phyloP scores from a whole-genome alignment of 1,139 yeast species.

The Petasospora rhodanensis region DNA sequence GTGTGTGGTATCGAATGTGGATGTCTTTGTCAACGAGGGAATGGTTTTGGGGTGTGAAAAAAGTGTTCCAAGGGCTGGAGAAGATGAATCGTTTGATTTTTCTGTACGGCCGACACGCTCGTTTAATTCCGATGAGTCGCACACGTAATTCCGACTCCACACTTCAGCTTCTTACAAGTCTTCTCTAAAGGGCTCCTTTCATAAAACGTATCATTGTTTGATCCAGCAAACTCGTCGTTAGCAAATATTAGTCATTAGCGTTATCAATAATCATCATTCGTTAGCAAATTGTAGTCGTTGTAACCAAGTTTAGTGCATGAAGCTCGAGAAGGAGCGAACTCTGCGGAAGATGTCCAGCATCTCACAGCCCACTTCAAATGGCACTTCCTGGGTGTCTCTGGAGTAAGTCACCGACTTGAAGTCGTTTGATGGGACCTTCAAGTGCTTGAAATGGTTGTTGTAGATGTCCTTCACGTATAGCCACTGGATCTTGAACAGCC shows the following conservation, averaged over 20 bases:
- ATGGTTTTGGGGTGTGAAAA: no score
- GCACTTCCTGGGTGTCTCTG: conserved; percentile 55
- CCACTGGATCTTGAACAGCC: conserved; percentile 52
- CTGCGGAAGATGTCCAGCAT: conserved; percentile 41
- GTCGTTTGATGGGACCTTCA: conserved; percentile 34
- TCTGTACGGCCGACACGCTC: no score
- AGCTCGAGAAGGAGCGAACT: conserved; percentile 15
- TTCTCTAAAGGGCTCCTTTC: no score
- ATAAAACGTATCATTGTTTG: background rate
- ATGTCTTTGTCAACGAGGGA: no score
- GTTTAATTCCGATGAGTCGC: no score
- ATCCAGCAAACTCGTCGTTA: background rate
- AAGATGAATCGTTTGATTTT: conserved; percentile 1
- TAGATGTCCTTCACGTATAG: conserved; percentile 45
- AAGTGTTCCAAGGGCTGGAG: no score
- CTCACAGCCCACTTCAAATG: conserved; percentile 39
- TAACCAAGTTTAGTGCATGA: conserved; percentile 17
- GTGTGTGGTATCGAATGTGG: no score
- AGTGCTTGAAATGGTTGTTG: conserved; percentile 41
- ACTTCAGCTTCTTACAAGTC: no score
- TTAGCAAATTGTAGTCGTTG: no score
- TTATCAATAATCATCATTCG: no score
- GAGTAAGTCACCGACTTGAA: conserved; percentile 52
- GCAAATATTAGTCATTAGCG: no score
- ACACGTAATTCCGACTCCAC: no score